A percentile compares a stretch with the other conserved stretches of the same genome.
Conservation (phyloP, 2,329 filamentous ascomycete species). For the Cordyceps javanica region DNA sequence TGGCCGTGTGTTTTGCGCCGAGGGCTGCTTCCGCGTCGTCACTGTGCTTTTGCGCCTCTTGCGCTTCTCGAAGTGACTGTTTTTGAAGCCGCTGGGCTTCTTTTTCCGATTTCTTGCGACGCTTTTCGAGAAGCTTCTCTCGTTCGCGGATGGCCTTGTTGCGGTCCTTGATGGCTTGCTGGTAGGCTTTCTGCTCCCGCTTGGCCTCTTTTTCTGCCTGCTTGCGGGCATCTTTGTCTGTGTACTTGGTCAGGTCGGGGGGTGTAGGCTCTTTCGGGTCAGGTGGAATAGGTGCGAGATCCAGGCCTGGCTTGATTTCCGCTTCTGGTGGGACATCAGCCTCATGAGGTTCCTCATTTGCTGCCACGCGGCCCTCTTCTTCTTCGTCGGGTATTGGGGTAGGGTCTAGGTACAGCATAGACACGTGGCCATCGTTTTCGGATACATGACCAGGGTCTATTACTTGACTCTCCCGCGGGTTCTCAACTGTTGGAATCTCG, state of each 20-base stretch:
- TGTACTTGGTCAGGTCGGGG: constrained; percentile 52
- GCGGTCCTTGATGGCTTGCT: constrained; percentile 60
- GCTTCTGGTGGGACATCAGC: background rate
- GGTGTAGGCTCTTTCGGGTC: constrained; percentile 49
- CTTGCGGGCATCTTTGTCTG: constrained; percentile 60
- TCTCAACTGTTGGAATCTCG: background rate
- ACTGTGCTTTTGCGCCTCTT: constrained; percentile 22
- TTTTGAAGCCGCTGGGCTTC: constrained; percentile 28
- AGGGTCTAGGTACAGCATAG: constrained; percentile 33
- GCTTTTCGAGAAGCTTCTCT: constrained; percentile 52
- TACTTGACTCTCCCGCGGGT: background rate
- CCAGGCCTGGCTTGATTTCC: background rate
- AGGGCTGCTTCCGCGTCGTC: constrained; percentile 22
- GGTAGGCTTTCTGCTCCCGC: constrained; percentile 56
- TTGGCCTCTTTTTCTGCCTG: constrained; percentile 63
- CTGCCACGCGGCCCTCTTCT: background rate
- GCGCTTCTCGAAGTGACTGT: constrained; percentile 22
- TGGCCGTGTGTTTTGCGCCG: constrained; percentile 13
- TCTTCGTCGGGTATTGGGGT: constrained; percentile 28
- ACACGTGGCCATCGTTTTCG: constrained; percentile 18
- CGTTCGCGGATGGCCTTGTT: constrained; percentile 58
- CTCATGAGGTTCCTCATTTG: too few relatives aligned
- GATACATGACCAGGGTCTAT: constrained; percentile 9
- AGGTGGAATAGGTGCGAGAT: constrained; percentile 31
- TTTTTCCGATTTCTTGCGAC: constrained; percentile 39